Base-by-base conservation (phyloP, 306 rosid species). In the Quercus mongolica region DNA sequence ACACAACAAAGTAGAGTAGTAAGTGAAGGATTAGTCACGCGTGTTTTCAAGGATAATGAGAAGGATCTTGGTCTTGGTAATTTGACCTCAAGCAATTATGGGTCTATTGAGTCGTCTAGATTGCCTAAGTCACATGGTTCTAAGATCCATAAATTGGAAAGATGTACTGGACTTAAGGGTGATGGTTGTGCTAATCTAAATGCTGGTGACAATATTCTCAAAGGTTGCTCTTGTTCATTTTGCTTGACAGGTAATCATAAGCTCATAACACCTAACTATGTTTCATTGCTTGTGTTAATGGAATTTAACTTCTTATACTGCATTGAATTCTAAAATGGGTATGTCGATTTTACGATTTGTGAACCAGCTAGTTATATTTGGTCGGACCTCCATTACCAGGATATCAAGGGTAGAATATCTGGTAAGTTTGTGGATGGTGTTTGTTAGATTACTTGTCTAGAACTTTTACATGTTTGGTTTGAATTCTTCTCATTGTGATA, bases 321-420 rank as follows among this genome's bases (percentile, higher is more conserved):
- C 67, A 21, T 75, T 18, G 38, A 14, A 4, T 46, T 62, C 71
- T 91, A 46, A 65, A 33, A n/a, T 58, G 74, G 74, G 18, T 74
- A 71, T 74, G 71, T 19, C 10, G 76, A 65, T 77, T 85, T 51
- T 76, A 12, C 30, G 23, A 83, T 67, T 74, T 80, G 59, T 76
- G 57, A 49, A 76, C 73, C 88, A 95, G 96, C 96, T 86, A 92
- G 85, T 72, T 84, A 86, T 83, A 90, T 95, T 33, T 91, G 92
- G 98, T 80, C 96, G 75, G 99, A 95, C 80, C 95, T 93, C 54
- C 91, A 91, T 85, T 95, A 91, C 87, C 98, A 93, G 80, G 99
- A 95, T 78, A 87, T 89, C 72, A 93, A 89, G 88, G 98, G 96
- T 65, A 90, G 96, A 74, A 80, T 92, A 51, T 41, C 85, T 23